These are phyloP conservation scores for Leccinum arenicola DNA, from an alignment of 768 basidiomycete species.

Conservation along the genomic window DNA sequence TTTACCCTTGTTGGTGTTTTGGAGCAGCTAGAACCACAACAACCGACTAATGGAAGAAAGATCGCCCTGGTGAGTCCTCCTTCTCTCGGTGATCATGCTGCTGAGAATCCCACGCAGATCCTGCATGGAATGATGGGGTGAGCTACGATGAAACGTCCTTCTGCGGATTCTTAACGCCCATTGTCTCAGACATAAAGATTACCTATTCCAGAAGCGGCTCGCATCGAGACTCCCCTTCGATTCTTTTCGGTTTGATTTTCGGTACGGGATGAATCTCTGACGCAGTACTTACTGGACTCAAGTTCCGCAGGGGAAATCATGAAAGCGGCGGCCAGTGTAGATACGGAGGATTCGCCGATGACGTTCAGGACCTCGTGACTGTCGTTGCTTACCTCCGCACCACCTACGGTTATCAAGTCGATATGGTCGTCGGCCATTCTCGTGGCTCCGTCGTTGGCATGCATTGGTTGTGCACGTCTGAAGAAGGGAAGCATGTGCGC, in stretches of 20 bases:
- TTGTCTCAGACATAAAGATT: slow-evolving; percentile 72
- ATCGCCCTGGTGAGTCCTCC: slow-evolving; percentile 57
- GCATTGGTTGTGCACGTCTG: slow-evolving; percentile 64
- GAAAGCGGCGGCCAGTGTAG: slow-evolving; percentile 70
- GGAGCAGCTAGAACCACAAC: slow-evolving; percentile 53
- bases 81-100: slow-evolving; percentile 5
- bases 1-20: slow-evolving; percentile 55
- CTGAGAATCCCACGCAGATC: slow-evolving; percentile 47
- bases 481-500: slow-evolving; percentile 52
- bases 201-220: slow-evolving; percentile 75
- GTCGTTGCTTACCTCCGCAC: slow-evolving; percentile 62
- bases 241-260: slow-evolving; percentile 86
- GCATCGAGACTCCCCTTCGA: slow-evolving; percentile 65
- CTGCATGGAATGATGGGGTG: slow-evolving; percentile 80
- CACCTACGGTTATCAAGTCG: slow-evolving; percentile 63
- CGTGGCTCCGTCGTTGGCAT: slow-evolving; percentile 68
- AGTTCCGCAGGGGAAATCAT: slow-evolving; percentile 59
- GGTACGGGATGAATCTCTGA: slow-evolving; percentile 43
- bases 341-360: slow-evolving; percentile 56
- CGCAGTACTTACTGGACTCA: slow-evolving; percentile 3
- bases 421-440: slow-evolving; percentile 75
- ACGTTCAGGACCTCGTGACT: slow-evolving; percentile 61
- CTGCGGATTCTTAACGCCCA: neutral
- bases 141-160: slow-evolving; percentile 18
- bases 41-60: slow-evolving; percentile 54